Percentiles rank a stretch among this genome's conserved stretches.
These are phyloP conservation scores for Saccharomycopsis fibuligera DNA, from an alignment of 805 yeast genomes.

Conservation along the genomic window DNA sequence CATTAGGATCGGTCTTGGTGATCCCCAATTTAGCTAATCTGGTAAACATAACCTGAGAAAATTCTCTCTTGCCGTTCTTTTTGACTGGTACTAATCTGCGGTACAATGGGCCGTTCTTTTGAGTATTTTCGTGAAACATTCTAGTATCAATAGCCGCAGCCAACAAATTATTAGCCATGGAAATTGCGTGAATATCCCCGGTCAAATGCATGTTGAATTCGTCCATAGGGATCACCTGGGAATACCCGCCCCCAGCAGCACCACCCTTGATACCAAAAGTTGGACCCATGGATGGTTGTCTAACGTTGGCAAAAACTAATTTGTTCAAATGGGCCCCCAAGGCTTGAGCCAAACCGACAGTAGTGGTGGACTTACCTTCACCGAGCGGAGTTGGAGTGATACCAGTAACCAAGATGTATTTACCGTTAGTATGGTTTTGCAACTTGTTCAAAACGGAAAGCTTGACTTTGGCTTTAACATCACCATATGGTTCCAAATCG, in stretches of 20 bases:
- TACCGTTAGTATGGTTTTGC: slow-evolving; percentile 54
- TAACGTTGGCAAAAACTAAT: slow-evolving; percentile 71
- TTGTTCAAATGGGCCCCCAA: slow-evolving; percentile 67
- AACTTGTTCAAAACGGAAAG: slow-evolving; percentile 58
- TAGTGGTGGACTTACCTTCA: slow-evolving; percentile 81
- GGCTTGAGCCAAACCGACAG: slow-evolving; percentile 78
- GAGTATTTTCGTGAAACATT: slow-evolving; percentile 78
- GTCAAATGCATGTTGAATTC: slow-evolving; percentile 82
- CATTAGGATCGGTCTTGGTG: slow-evolving; percentile 63
- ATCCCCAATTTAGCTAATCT: slow-evolving; percentile 67
- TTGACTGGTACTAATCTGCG: slow-evolving; percentile 70
- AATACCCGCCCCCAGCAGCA: slow-evolving; percentile 87
- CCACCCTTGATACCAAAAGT: slow-evolving; percentile 87
- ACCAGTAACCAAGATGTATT: slow-evolving; percentile 73
- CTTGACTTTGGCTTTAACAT: slow-evolving; percentile 71
- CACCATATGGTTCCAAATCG: slow-evolving; percentile 71
- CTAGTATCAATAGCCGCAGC: slow-evolving; percentile 86
- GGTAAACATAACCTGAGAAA: slow-evolving; percentile 60
- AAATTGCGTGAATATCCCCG: slow-evolving; percentile 81
- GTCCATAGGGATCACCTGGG: slow-evolving; percentile 86
- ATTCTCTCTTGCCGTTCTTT: slow-evolving; percentile 55
- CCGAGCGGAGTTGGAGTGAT: slow-evolving; percentile 84
- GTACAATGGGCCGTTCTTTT: slow-evolving; percentile 64
- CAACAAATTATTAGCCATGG: slow-evolving; percentile 72
- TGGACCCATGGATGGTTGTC: slow-evolving; percentile 89